Base-by-base conservation (phyloP, 2,329 filamentous ascomycete genomes). In the Aureobasidium uvarum region DNA sequence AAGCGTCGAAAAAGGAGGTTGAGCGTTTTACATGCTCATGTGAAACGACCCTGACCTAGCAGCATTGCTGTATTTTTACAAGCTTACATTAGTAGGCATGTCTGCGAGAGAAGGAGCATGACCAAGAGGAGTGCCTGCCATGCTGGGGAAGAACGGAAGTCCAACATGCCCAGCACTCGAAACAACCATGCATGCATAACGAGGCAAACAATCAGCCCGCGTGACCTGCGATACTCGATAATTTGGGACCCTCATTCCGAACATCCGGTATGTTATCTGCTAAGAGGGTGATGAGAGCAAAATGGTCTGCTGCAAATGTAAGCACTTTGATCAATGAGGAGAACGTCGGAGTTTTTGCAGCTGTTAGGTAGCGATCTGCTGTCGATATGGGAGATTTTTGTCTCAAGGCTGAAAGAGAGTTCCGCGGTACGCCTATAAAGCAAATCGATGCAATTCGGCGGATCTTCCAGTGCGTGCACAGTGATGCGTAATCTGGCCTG, bases 161-260 rank as follows among this genome's bases (percentile, higher is more conserved):
- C 20, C 20, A 28, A 25, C 13, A 4, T 58, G 39, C 54, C 54
- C 39, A 58, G 54, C 18, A 31, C 39, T 62, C 43, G 45, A 50
- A 51, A 51, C 45, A 31, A 51, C 48, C 45, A 36, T 51, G 58
- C 43, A 62, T 50, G 58, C 58, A 51, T 62, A 62, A 62, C 58
- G 23, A 62, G 58, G 58, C 58, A 50, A 51, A 58, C 23, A 16
- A 33, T 45, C 39, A 20, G 39, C 23, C 16, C 52, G 25, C 54
- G 25, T 58, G 56, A 60, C 41, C 54, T 58, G 25, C 20, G 20
- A 43, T 56, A 1, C 16, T 20, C 18, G 38, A 25, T n/a, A 48
- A 3, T 23, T 11, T 59, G 41, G 25, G 18, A 45, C 10, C 25
- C 11, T 38, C 5, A 45, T 13, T 5, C 56, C 56, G 41, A 23